Percentiles rank a stretch among this genome's conserved stretches.
Conservation (phyloP, 495 filamentous ascomycete genomes). For the Aspergillus leporis region DNA sequence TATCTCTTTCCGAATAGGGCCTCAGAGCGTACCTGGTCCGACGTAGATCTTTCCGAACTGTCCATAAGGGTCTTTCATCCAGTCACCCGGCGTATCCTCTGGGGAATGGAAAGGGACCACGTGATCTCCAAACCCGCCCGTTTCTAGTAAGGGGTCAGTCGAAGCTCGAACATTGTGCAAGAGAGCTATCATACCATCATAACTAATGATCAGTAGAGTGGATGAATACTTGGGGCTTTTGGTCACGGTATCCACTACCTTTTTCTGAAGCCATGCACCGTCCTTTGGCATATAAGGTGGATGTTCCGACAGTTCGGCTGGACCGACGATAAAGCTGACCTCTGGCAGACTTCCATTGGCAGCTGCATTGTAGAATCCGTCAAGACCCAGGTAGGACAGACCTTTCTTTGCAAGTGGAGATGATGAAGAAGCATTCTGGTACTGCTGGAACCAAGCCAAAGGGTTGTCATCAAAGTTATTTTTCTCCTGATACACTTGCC, state of each 20-base stretch:
- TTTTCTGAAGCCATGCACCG: slow-evolving; percentile 57
- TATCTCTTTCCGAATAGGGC: background rate
- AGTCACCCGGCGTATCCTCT: slow-evolving; percentile 51
- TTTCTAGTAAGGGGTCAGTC: slow-evolving; percentile 32
- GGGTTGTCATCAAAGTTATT: slow-evolving; percentile 60
- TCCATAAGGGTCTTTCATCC: slow-evolving; percentile 54
- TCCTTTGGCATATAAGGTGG: slow-evolving; percentile 54
- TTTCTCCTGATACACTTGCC: slow-evolving; percentile 55
- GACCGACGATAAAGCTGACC: slow-evolving; percentile 55
- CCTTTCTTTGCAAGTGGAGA: slow-evolving; percentile 46
- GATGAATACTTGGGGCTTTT: slow-evolving; percentile 50
- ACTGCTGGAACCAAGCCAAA: slow-evolving; percentile 55
- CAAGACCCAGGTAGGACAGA: slow-evolving; percentile 44
- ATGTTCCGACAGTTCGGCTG: slow-evolving; percentile 53
- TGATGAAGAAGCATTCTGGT: slow-evolving; percentile 39
- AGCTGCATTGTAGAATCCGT: slow-evolving; percentile 51
- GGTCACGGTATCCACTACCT: slow-evolving; percentile 52
- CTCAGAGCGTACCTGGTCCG: slow-evolving; percentile 40
- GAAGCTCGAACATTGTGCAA: background rate
- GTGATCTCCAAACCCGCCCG: slow-evolving; percentile 57
- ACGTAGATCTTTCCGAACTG: slow-evolving; percentile 48
- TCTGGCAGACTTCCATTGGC: slow-evolving; percentile 54
- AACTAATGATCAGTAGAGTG: slow-evolving; percentile 54
- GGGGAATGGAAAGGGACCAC: slow-evolving; percentile 56
- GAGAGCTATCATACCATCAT: slow-evolving; percentile 37